phyloP scores from a whole-genome alignment of 2,329 filamentous ascomycete species.

The Chaetomium sp. region DNA sequence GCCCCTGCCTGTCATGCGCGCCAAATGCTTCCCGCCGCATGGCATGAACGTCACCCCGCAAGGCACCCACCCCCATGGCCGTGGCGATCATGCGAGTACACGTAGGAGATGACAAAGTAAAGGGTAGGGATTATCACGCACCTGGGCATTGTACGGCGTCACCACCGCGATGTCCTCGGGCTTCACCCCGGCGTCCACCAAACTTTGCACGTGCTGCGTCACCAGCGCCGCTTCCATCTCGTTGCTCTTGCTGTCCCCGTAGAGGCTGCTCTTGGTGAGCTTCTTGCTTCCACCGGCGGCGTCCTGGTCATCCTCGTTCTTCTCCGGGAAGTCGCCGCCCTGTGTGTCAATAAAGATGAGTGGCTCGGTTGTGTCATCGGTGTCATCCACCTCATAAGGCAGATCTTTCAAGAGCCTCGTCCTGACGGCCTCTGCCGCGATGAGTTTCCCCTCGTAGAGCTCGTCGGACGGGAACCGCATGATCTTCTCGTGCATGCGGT shows the following conservation, averaged over 20 bases:
- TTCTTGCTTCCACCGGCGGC: constrained; percentile 41
- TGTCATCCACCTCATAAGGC: constrained; percentile 74
- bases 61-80: constrained; percentile 5
- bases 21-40: not conserved
- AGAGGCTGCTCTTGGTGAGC: constrained; percentile 48
- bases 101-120: not conserved
- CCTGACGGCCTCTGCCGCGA: constrained; percentile 80
- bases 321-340: constrained; percentile 87
- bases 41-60: constrained; percentile 27
- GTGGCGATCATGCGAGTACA: not conserved
- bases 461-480: constrained; percentile 92
- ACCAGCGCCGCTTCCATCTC: constrained; percentile 86
- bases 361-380: constrained; percentile 84
- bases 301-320: constrained; percentile 65
- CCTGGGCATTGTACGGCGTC: constrained; percentile 95
- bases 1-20: constrained; percentile 28
- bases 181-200: constrained; percentile 78
- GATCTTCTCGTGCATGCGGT: constrained; percentile 95
- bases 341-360: constrained; percentile 96
- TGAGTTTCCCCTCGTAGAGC: constrained; percentile 78
- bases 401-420: constrained; percentile 74
- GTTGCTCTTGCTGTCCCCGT: constrained; percentile 78
- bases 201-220: constrained; percentile 70
- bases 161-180: constrained; percentile 88
- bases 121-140: constrained; percentile 41